A percentile compares a stretch with the other conserved stretches of the same genome.
Conservation (phyloP, 31 red algal genomes). For the Asparagopsis taxiformis region DNA sequence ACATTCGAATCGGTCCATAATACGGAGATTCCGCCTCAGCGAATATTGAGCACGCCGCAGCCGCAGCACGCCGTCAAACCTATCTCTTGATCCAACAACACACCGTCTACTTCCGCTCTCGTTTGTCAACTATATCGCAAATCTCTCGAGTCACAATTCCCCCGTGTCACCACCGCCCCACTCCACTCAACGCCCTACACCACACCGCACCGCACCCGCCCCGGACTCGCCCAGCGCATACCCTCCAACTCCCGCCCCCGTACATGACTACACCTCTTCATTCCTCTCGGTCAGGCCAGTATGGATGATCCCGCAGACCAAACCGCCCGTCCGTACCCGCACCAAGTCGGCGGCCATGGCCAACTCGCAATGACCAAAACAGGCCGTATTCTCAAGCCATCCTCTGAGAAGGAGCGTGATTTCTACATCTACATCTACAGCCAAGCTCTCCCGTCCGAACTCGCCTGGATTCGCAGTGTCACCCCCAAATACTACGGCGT, state of each 20-base stretch:
- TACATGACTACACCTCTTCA: not conserved
- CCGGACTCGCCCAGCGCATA: too few species aligned
- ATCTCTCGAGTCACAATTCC: not conserved
- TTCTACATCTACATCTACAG: conserved; percentile 84
- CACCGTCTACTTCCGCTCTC: not conserved
- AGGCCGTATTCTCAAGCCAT: conserved; percentile 80
- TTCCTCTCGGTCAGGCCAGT: not conserved
- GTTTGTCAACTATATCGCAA: not conserved
- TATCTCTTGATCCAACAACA: not conserved
- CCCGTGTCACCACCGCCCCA: not conserved
- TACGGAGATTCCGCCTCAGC: too few species aligned
- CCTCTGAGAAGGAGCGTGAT: conserved; percentile 57
- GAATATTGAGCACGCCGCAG: too few species aligned
- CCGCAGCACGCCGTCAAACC: too few species aligned
- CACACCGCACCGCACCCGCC: not conserved
- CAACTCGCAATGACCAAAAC: conserved; percentile 29
- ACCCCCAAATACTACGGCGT: conserved; percentile 76
- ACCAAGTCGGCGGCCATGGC: conserved; percentile 97
- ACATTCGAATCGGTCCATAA: too few species aligned
- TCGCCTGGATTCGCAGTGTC: conserved; percentile 66
- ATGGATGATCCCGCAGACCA: not conserved
- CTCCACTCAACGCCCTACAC: not conserved
- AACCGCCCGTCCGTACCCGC: conserved; percentile 59
- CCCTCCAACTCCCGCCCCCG: too few species aligned
- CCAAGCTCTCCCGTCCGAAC: conserved; percentile 19